Evolutionary conservation across 2,329 filamentous ascomycete genomes (phyloP).

Genomic region (Monosporascus ibericus): DNA sequence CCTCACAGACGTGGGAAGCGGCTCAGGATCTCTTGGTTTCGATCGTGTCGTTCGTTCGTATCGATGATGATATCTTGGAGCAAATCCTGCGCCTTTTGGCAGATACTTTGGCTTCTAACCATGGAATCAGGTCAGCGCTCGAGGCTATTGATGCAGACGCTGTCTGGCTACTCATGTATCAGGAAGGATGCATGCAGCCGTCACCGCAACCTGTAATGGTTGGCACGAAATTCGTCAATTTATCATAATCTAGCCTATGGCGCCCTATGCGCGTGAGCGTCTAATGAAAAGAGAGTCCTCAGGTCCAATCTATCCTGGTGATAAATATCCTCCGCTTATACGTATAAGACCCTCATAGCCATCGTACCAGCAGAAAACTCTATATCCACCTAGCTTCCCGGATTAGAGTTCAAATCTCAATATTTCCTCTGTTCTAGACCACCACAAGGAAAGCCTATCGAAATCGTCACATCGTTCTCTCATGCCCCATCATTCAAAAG

Average conservation of each 20-base stretch:
- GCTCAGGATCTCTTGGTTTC: slow-evolving; percentile 52
- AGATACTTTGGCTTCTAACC: slow-evolving; percentile 38
- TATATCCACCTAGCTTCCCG: no score
- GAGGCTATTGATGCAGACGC: slow-evolving; percentile 65
- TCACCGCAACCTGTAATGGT: slow-evolving; percentile 35
- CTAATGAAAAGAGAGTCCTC: not conserved
- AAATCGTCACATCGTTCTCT: no score
- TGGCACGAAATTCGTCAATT: slow-evolving; percentile 32
- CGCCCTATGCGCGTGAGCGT: not conserved
- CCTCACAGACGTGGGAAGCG: slow-evolving; percentile 58
- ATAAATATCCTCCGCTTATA: no score
- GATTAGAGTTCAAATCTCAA: no score
- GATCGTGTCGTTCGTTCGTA: slow-evolving; percentile 54
- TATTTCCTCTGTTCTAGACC: no score
- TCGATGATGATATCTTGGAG: slow-evolving; percentile 68
- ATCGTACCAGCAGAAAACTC: no score
- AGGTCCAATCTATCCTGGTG: no score
- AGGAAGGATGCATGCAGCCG: slow-evolving; percentile 34
- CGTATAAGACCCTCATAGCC: no score
- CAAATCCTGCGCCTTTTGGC: slow-evolving; percentile 60
- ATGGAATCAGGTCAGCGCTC: slow-evolving; percentile 49
- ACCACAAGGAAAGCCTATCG: no score
- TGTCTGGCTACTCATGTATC: slow-evolving; percentile 63
- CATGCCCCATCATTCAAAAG: no score
- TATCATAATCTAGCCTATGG: slow-evolving; percentile 2